These are phyloP conservation scores for Calonectria pseudoreteaudii DNA, from an alignment of 2,329 filamentous ascomycete species.

Conservation along the genomic window DNA sequence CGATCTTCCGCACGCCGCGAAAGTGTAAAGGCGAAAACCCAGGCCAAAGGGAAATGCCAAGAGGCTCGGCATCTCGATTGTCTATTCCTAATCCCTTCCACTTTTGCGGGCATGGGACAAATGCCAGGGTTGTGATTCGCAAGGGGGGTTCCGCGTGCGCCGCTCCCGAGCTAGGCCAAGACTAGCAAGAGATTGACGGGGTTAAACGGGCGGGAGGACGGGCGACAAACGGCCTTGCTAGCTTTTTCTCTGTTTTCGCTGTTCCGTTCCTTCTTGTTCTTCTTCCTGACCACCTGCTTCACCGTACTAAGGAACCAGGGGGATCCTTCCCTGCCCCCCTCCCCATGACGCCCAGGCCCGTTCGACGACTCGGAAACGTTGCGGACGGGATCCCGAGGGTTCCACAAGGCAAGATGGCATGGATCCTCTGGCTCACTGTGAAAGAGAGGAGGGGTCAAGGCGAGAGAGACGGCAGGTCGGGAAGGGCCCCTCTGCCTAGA, in stretches of 20 bases:
- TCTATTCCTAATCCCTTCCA: conserved; percentile 5
- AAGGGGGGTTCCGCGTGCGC: neutral
- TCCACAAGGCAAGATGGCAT: conserved; percentile 4
- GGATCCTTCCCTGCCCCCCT: no score
- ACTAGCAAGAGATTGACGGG: neutral
- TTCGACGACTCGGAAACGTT: conserved; percentile 14
- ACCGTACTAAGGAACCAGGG: neutral
- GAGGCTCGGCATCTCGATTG: conserved; percentile 19
- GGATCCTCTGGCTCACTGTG: neutral
- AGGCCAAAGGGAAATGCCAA: neutral
- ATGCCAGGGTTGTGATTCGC: neutral
- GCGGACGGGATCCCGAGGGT: neutral
- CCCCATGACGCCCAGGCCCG: neutral
- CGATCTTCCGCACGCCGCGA: conserved; percentile 3
- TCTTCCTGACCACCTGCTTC: neutral
- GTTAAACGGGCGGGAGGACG: neutral
- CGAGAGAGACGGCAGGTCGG: neutral
- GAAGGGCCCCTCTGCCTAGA: neutral
- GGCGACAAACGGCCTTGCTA: neutral
- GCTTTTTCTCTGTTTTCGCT: neutral
- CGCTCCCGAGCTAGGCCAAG: neutral
- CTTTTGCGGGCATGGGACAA: neutral
- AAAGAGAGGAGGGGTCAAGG: neutral
- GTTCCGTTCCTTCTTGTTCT: neutral
- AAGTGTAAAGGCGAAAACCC: neutral